These are phyloP conservation scores for Pleurotus giganteus DNA, from an alignment of 768 basidiomycete species.

Conservation along the genomic window DNA sequence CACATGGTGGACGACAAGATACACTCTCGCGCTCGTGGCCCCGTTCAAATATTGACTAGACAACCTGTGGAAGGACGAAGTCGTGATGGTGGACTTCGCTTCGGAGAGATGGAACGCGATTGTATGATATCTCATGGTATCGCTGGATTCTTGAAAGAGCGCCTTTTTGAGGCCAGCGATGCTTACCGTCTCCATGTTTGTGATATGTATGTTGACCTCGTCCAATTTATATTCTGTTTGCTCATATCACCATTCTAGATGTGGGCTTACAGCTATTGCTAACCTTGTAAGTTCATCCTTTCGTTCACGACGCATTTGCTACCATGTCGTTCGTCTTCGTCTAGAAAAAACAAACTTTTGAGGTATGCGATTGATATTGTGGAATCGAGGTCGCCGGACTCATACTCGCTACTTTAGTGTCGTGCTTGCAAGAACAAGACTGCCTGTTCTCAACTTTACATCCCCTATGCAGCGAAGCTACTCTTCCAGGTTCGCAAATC, in stretches of 20 bases:
- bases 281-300: slow-evolving; percentile 67
- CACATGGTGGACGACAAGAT: slow-evolving; percentile 99
- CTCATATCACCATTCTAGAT: slow-evolving; percentile 43
- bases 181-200: slow-evolving; percentile 95
- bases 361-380: slow-evolving; percentile 38
- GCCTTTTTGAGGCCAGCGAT: slow-evolving; percentile 90
- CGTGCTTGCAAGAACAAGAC: slow-evolving; percentile 98
- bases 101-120: slow-evolving; percentile 99
- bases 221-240: background rate
- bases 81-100: slow-evolving; percentile 97
- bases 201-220: slow-evolving; percentile 70
- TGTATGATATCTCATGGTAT: slow-evolving; percentile 99
- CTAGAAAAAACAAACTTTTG: slow-evolving; percentile 97
- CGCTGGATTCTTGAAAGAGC: slow-evolving; percentile 96
- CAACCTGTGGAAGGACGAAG: slow-evolving; percentile 99
- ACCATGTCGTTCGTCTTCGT: slow-evolving; percentile 13
- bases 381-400: background rate
- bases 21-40: slow-evolving; percentile 94
- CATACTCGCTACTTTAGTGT: slow-evolving; percentile 45
- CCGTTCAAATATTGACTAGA: slow-evolving; percentile 94
- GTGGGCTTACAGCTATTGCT: slow-evolving; percentile 95
- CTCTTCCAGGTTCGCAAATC: slow-evolving; percentile 77
- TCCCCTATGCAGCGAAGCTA: slow-evolving; percentile 96
- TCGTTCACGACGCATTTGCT: background rate
- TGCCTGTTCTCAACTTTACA: slow-evolving; percentile 85